These are phyloP conservation scores for Macadamia integrifolia DNA, from an alignment of 164 flowering plant genomes.

Conservation along the genomic window DNA sequence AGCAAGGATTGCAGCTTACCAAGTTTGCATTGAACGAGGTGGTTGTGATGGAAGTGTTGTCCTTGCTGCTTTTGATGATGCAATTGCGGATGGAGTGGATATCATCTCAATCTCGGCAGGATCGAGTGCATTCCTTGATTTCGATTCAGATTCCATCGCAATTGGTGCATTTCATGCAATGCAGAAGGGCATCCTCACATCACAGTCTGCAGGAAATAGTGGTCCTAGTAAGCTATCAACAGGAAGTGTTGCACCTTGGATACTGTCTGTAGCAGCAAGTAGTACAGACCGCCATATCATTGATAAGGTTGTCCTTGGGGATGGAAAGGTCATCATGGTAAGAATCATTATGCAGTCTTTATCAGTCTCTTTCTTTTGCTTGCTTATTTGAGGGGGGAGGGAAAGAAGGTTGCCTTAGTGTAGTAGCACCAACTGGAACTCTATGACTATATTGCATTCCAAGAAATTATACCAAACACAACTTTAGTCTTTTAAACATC, in stretches of 20 bases:
- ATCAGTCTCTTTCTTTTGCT: no score
- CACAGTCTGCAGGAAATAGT: conserved; percentile 25
- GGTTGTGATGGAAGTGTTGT: background rate
- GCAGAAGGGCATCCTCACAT: conserved; percentile 10
- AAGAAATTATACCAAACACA: no score
- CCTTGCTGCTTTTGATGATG: conserved; percentile 35
- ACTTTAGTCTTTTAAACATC: no score
- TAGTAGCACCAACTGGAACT: no score
- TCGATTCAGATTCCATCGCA: background rate
- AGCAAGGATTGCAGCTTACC: conserved; percentile 33
- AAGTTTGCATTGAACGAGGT: conserved; percentile 9
- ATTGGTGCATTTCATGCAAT: no score
- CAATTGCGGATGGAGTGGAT: conserved; percentile 40
- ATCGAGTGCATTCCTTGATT: background rate
- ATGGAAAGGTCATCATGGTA: conserved; percentile 18
- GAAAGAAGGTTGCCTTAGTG: no score
- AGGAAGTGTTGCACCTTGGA: conserved; percentile 23
- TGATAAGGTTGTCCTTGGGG: conserved; percentile 21
- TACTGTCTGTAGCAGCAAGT: conserved; percentile 21
- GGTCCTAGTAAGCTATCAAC: conserved; percentile 11
- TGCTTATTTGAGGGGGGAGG: no score
- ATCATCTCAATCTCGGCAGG: conserved; percentile 21
- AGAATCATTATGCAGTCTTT: background rate
- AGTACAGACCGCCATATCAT: conserved; percentile 24
- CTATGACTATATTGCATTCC: no score